A percentile compares a stretch with the other conserved stretches of the same genome.
phyloP scores from a whole-genome alignment of 2,329 filamentous ascomycete genomes.

The Albophoma yamanashiensis region DNA sequence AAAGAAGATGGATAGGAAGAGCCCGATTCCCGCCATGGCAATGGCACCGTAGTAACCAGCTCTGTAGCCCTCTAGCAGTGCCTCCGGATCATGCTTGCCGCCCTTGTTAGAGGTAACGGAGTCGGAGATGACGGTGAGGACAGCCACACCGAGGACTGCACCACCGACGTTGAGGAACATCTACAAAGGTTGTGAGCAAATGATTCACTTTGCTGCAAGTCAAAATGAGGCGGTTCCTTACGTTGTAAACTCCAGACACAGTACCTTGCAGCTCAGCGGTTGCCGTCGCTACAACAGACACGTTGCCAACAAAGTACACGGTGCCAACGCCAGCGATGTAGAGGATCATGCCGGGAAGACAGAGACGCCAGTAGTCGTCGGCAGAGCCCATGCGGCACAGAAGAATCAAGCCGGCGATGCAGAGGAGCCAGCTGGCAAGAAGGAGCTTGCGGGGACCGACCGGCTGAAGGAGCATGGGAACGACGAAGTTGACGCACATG shows the following conservation, averaged over 20 bases:
- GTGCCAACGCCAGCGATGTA: conserved; percentile 6
- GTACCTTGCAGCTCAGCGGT: conserved; percentile 3
- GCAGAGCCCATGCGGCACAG: conserved; percentile 1
- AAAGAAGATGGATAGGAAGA: conserved; percentile 1
- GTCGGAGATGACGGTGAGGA: conserved; percentile 7
- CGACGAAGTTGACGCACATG: conserved; percentile 5
- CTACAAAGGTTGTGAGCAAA: not conserved
- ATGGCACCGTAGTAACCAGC: conserved; percentile 5
- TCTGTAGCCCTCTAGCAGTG: conserved; percentile 2
- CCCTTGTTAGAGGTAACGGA: conserved; percentile 8
- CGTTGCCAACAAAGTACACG: conserved; percentile 6
- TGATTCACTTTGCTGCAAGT: not conserved
- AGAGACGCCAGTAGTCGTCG: conserved; percentile 4
- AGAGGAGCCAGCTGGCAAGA: conserved; percentile 3
- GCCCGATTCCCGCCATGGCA: conserved; percentile 2
- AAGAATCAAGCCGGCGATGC: conserved; percentile 2
- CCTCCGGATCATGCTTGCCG: not conserved
- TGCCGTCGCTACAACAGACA: conserved; percentile 4
- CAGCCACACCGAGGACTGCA: conserved; percentile 5
- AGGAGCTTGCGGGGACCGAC: conserved; percentile 1
- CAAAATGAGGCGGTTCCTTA: not conserved
- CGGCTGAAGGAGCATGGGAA: conserved; percentile 1
- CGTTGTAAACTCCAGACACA: conserved; percentile 6
- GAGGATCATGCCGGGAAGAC: conserved; percentile 4
- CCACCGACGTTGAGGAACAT: conserved; percentile 6